Percentiles rank a stretch among this genome's conserved stretches.
These are phyloP conservation scores for Fragaria vesca DNA, from an alignment of 306 rosid species.

Conservation along the genomic window DNA sequence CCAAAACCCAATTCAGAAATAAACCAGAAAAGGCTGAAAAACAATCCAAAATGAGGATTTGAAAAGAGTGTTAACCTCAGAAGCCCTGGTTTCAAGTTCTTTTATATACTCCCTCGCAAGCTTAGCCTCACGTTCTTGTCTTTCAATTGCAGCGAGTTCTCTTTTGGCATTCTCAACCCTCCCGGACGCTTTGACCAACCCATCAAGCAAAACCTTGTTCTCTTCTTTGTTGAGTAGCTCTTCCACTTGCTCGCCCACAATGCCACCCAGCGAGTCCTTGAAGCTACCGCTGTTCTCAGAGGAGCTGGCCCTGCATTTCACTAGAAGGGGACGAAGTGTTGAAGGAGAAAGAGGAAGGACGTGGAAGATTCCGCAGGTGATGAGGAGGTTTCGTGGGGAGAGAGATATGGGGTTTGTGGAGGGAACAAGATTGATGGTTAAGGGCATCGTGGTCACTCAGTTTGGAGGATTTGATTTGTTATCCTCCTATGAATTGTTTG, in stretches of 20 bases:
- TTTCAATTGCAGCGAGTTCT: conserved; percentile 58
- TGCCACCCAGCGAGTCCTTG: conserved; percentile 47
- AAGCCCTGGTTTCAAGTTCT: conserved; percentile 56
- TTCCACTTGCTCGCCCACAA: conserved; percentile 53
- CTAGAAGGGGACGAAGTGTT: conserved; percentile 20
- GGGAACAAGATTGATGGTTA: conserved; percentile 32
- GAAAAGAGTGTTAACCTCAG: conserved; percentile 41
- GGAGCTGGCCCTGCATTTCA: conserved; percentile 35
- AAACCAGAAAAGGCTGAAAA: not conserved
- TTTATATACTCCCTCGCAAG: conserved; percentile 47
- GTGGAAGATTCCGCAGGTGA: conserved; percentile 18
- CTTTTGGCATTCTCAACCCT: conserved; percentile 65
- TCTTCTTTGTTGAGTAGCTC: conserved; percentile 60
- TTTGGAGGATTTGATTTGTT: conserved; percentile 8
- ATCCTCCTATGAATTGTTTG: conserved; percentile 6
- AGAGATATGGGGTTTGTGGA: conserved; percentile 29
- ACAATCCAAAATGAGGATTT: not conserved
- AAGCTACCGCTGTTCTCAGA: conserved; percentile 30
- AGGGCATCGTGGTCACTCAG: conserved; percentile 27
- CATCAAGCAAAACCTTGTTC: conserved; percentile 67
- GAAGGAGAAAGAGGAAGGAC: conserved; percentile 10
- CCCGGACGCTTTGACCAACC: conserved; percentile 66
- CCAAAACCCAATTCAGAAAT: not conserved
- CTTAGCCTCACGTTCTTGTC: conserved; percentile 57
- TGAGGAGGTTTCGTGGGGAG: conserved; percentile 21